phyloP scores from a whole-genome alignment of 257 asterid species.

The Fraxinus pennsylvanica region DNA sequence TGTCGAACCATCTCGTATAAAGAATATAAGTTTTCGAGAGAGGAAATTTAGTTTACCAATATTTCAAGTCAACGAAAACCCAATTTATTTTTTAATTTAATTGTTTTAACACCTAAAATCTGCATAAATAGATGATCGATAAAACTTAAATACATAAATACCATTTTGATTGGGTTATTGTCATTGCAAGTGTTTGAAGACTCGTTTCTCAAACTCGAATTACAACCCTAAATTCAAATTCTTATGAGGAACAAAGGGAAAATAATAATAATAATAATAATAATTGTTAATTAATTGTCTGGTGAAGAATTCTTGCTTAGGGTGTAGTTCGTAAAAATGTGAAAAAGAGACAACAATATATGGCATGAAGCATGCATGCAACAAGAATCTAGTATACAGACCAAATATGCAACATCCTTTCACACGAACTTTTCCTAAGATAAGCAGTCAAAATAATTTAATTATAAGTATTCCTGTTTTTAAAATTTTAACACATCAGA shows the following conservation, averaged over 20 bases:
- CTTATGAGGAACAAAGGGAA: neutral
- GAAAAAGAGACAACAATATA: neutral
- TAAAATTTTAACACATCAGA: constrained; percentile 19
- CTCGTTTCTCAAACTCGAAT: no score
- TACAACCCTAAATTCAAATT: no score
- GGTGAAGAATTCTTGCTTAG: neutral
- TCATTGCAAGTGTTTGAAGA: no score
- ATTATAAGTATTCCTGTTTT: neutral
- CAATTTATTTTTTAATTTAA: no score
- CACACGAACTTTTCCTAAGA: constrained; percentile 9
- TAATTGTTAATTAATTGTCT: no score
- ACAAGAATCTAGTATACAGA: constrained; percentile 18
- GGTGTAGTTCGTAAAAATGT: neutral
- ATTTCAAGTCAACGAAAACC: no score
- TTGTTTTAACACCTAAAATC: no score
- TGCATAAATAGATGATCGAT: no score
- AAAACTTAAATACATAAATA: no score
- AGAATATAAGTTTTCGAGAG: neutral
- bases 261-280: no score
- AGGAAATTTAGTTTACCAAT: no score
- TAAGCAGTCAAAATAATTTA: neutral
- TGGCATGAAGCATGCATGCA: constrained; percentile 31
- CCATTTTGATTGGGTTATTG: no score
- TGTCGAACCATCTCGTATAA: neutral
- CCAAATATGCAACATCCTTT: constrained; percentile 14